phyloP scores from a whole-genome alignment of 768 basidiomycete species.

The Mycena belliarum region DNA sequence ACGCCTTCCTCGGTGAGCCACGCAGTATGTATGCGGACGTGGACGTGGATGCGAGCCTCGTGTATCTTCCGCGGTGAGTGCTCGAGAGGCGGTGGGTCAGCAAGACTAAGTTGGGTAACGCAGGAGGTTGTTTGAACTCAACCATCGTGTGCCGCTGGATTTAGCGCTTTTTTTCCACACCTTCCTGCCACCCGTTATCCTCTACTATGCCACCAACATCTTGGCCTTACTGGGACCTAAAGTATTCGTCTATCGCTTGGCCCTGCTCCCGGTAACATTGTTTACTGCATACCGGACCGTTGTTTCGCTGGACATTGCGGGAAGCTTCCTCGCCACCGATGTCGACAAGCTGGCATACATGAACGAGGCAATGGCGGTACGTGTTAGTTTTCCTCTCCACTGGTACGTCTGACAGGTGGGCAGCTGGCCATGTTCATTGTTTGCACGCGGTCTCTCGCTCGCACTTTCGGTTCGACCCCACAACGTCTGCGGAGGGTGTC shows the following conservation, averaged over 20 bases:
- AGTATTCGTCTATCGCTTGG: constrained; percentile 44
- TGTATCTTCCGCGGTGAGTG: no score
- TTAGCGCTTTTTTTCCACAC: not conserved
- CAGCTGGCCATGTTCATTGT: constrained; percentile 37
- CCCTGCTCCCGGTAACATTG: constrained; percentile 50
- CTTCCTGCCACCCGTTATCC: constrained; percentile 7
- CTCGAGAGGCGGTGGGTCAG: no score
- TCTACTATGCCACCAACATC: constrained; percentile 52
- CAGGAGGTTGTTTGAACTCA: not conserved
- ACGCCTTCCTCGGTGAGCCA: no score
- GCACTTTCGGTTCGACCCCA: constrained; percentile 17
- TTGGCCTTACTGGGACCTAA: constrained; percentile 47
- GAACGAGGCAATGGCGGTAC: constrained; percentile 49
- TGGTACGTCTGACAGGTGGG: not conserved
- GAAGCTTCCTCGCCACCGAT: constrained; percentile 21
- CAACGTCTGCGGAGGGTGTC: not conserved
- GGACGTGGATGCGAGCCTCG: no score
- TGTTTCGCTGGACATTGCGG: constrained; percentile 45
- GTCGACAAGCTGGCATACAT: constrained; percentile 39
- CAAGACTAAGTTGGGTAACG: no score
- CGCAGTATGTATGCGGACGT: no score
- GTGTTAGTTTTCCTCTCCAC: constrained; percentile 22
- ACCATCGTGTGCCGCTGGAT: not conserved
- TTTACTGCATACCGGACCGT: constrained; percentile 44
- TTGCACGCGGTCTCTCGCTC: not conserved